Evolutionary conservation across 805 yeast genomes (phyloP).

Genomic region (Pichia occidentalis): DNA sequence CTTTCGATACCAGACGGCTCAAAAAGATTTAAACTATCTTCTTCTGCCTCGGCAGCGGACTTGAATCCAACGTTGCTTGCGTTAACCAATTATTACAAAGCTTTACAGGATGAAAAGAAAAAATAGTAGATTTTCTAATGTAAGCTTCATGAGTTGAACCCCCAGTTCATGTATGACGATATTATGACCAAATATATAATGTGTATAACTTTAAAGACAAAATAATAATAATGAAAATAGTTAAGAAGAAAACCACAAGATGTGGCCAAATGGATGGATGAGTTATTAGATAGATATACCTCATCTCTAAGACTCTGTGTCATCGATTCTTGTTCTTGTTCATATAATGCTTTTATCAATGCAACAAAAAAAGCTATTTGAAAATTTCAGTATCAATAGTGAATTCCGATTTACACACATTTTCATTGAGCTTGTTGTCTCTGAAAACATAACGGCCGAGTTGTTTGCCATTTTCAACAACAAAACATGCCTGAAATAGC

Average conservation of each 20-base stretch:
- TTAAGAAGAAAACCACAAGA: too few species aligned
- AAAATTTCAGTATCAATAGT: constrained; percentile 10
- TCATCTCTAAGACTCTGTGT: too few species aligned
- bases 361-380: neutral
- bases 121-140: neutral
- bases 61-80: constrained; percentile 25
- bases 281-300: too few species aligned
- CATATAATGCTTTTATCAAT: neutral
- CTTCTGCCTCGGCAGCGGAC: constrained; percentile 19
- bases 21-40: constrained; percentile 26
- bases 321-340: too few species aligned
- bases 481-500: constrained; percentile 35
- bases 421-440: constrained; percentile 33
- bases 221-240: too few species aligned
- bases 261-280: too few species aligned
- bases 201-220: constrained; percentile 1
- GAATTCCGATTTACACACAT: constrained; percentile 22
- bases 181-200: too few species aligned
- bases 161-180: neutral
- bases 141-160: neutral
- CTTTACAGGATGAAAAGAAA: constrained; percentile 9
- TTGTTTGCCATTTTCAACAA: constrained; percentile 25
- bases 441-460: constrained; percentile 41
- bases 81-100: constrained; percentile 14
- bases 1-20: constrained; percentile 23